Conservation (phyloP, 257 asterid species). For the Vinca minor region DNA sequence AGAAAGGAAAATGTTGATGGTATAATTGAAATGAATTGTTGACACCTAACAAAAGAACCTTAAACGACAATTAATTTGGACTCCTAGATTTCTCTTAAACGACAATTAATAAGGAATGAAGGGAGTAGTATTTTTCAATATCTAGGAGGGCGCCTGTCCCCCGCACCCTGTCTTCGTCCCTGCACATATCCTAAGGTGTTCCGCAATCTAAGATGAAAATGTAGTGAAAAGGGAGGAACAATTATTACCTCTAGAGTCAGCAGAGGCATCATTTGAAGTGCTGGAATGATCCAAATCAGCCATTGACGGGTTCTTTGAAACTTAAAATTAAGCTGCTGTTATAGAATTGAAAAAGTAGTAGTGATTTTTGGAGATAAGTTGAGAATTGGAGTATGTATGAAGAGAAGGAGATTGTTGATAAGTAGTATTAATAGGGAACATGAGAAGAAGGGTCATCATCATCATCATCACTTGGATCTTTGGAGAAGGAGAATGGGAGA, state of each 20-base stretch:
- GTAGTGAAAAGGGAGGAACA: background rate
- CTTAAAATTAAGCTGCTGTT: background rate
- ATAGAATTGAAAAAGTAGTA: background rate
- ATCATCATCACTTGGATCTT: background rate
- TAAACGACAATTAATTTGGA: no score
- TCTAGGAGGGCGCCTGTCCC: no score
- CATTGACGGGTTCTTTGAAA: constrained; percentile 8
- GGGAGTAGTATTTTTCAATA: no score
- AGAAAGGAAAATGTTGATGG: no score
- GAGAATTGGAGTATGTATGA: background rate
- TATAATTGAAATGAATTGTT: no score
- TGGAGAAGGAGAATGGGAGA: constrained; percentile 15
- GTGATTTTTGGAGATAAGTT: background rate
- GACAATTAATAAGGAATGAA: no score
- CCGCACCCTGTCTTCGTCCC: no score
- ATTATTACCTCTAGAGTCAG: constrained; percentile 20
- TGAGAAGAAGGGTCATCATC: background rate
- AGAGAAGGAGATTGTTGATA: background rate
- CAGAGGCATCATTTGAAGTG: constrained; percentile 10
- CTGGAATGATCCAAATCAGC: constrained; percentile 12
- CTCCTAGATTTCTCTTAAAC: no score
- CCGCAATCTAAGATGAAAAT: no score
- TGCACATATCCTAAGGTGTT: no score
- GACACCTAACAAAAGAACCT: no score
- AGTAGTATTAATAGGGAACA: background rate